Conservation (phyloP, 495 filamentous ascomycete species). For the Durotheca rogersii region DNA sequence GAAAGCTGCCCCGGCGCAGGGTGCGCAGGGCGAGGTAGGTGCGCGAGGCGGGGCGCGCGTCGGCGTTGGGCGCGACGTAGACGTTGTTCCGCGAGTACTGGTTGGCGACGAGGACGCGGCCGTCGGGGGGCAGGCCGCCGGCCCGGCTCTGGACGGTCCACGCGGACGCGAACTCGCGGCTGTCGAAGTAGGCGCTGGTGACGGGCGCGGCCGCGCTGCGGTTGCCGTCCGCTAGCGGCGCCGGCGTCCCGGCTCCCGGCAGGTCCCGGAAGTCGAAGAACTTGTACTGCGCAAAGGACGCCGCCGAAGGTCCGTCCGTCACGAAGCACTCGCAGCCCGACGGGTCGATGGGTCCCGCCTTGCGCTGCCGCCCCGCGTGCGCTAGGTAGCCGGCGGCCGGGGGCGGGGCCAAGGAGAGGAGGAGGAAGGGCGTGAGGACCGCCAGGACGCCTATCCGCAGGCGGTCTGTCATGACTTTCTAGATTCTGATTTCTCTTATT, state of each 20-base stretch:
- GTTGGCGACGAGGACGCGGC: constrained; percentile 52
- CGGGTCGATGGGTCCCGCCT: constrained; percentile 2
- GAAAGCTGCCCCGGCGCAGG: constrained; percentile 41
- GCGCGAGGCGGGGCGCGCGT: constrained; percentile 31
- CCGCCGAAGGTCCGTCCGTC: constrained; percentile 43
- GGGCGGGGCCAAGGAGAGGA: too few species aligned
- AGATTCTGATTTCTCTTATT: too few species aligned
- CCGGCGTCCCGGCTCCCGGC: constrained; percentile 39
- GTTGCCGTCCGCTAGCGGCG: constrained; percentile 31
- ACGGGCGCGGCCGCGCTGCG: constrained; percentile 32
- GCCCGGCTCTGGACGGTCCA: constrained; percentile 62
- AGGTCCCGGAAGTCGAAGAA: constrained; percentile 69
- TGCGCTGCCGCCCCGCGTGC: too few species aligned
- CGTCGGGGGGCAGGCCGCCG: constrained; percentile 42
- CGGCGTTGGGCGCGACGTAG: constrained; percentile 53
- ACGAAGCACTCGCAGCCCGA: constrained; percentile 49
- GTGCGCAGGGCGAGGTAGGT: constrained; percentile 57
- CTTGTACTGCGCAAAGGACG: constrained; percentile 62
- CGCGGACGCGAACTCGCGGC: constrained; percentile 45
- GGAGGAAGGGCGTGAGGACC: too few species aligned
- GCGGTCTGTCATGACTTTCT: too few species aligned
- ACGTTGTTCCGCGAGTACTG: constrained; percentile 65
- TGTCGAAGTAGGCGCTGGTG: constrained; percentile 46
- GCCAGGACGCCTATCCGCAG: too few species aligned
- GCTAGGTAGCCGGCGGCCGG: too few species aligned